Conservation (phyloP, 2,329 filamentous ascomycete species). For the Sporothrix phasma region DNA sequence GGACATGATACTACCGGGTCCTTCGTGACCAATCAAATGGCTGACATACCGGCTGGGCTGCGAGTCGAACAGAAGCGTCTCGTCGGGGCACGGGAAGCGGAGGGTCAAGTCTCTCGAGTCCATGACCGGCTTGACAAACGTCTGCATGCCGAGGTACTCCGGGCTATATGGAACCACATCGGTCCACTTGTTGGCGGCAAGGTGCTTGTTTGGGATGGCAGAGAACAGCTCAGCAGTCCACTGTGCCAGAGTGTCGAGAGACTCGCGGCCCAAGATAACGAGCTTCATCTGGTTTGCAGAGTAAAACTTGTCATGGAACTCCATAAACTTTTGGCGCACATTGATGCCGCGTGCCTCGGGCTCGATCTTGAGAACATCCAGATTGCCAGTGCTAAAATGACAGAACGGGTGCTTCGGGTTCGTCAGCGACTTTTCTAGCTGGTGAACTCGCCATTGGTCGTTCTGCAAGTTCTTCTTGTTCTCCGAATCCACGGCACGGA, state of each 20-base stretch:
- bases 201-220: slow-evolving; percentile 68
- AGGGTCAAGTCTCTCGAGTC: slow-evolving; percentile 72
- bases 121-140: slow-evolving; percentile 87
- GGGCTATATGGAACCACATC: slow-evolving; percentile 40
- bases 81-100: slow-evolving; percentile 76
- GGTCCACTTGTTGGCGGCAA: slow-evolving; percentile 50
- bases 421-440: slow-evolving; percentile 79
- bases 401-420: slow-evolving; percentile 82
- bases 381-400: slow-evolving; percentile 85
- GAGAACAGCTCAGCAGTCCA: slow-evolving; percentile 83
- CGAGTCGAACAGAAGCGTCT: slow-evolving; percentile 67
- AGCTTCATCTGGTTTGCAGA: slow-evolving; percentile 92
- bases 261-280: slow-evolving; percentile 72
- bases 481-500: slow-evolving; percentile 85
- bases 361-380: slow-evolving; percentile 73
- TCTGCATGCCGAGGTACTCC: slow-evolving; percentile 51
- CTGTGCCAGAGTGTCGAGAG: slow-evolving; percentile 67
- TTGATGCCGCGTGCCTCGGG: slow-evolving; percentile 72
- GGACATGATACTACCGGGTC: slow-evolving; percentile 81
- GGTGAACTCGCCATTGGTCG: slow-evolving; percentile 77
- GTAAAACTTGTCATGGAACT: slow-evolving; percentile 82
- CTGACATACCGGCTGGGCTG: slow-evolving; percentile 80
- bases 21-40: slow-evolving; percentile 85
- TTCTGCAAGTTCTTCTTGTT: slow-evolving; percentile 97
- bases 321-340: slow-evolving; percentile 82